Percentiles rank a stretch among this genome's conserved stretches.
Conservation (phyloP, 257 asterid species). For the Perilla frutescens region DNA sequence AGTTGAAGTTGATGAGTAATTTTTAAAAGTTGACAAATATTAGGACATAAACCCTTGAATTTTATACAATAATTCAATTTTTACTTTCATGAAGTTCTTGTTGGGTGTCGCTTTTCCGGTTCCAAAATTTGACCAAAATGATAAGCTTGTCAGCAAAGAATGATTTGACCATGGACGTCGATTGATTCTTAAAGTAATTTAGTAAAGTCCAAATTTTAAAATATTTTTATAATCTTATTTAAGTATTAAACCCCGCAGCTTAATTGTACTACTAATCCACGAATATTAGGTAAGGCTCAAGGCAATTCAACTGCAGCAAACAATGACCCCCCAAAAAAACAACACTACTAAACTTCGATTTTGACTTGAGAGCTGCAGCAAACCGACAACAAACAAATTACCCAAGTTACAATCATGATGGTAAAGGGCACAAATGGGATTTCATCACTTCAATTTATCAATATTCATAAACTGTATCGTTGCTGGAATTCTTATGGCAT, state of each 20-base stretch:
- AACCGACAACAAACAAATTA: slow-evolving; percentile 20
- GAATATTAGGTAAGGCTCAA: neutral
- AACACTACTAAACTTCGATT: slow-evolving; percentile 35
- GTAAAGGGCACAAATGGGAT: slow-evolving; percentile 17
- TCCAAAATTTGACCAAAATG: slow-evolving; percentile 32
- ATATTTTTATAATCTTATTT: neutral
- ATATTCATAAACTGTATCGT: too few relatives aligned
- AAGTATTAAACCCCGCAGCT: slow-evolving; percentile 4
- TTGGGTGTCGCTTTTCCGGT: slow-evolving; percentile 15
- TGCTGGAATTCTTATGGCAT: too few relatives aligned
- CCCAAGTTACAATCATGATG: neutral
- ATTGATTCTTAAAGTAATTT: slow-evolving; percentile 2
- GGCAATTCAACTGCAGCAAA: slow-evolving; percentile 12
- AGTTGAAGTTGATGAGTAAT: too few relatives aligned
- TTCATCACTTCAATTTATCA: neutral
- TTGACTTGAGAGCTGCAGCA: slow-evolving; percentile 41
- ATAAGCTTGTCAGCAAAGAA: slow-evolving; percentile 18
- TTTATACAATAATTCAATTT: neutral
- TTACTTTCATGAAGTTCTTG: neutral
- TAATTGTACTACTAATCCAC: slow-evolving; percentile 21
- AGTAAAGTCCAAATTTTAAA: neutral
- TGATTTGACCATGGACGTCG: slow-evolving; percentile 35
- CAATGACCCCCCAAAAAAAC: slow-evolving; percentile 21
- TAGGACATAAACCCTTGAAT: neutral
- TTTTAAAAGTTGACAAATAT: too few relatives aligned